These are phyloP conservation scores for Botrytis byssoidea DNA, from an alignment of 2,329 filamentous ascomycete species.

Conservation along the genomic window DNA sequence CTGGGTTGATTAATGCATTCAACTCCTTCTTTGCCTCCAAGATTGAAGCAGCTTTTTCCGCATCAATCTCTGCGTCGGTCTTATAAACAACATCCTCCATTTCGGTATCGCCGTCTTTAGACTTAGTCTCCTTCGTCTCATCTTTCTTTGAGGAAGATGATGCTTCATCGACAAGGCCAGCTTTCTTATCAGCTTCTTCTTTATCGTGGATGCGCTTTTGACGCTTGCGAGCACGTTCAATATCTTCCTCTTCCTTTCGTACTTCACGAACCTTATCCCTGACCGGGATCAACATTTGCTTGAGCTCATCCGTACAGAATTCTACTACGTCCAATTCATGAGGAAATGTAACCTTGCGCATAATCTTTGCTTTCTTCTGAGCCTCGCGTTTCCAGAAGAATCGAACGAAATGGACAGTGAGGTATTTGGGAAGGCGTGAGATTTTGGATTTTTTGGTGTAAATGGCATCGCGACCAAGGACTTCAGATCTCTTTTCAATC, in stretches of 20 bases:
- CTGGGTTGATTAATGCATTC: slow-evolving; percentile 70
- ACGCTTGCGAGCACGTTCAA: slow-evolving; percentile 86
- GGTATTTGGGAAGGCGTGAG: slow-evolving; percentile 85
- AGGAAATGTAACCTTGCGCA: slow-evolving; percentile 97
- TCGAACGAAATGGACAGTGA: slow-evolving; percentile 94
- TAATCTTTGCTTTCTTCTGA: slow-evolving; percentile 98
- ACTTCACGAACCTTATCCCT: slow-evolving; percentile 94
- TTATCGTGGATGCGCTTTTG: slow-evolving; percentile 67
- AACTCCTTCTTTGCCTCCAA: slow-evolving; percentile 85
- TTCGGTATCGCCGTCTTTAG: slow-evolving; percentile 65
- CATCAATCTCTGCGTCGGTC: slow-evolving; percentile 90
- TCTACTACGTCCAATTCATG: slow-evolving; percentile 90
- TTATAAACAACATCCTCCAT: slow-evolving; percentile 69
- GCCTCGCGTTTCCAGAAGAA: slow-evolving; percentile 98
- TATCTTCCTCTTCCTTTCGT: slow-evolving; percentile 90
- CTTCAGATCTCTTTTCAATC: slow-evolving; percentile 83
- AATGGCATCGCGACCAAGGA: slow-evolving; percentile 71
- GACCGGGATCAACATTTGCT: slow-evolving; percentile 81
- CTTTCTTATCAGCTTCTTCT: slow-evolving; percentile 48
- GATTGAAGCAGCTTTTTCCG: slow-evolving; percentile 74
- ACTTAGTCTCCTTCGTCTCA: slow-evolving; percentile 41
- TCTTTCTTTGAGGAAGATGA: slow-evolving; percentile 48
- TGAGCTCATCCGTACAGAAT: slow-evolving; percentile 90
- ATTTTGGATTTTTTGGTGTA: slow-evolving; percentile 95
- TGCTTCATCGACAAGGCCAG: slow-evolving; percentile 47